Conservation (phyloP, 345 rosid species). For the rapeseed (Brassica napus) region DNA sequence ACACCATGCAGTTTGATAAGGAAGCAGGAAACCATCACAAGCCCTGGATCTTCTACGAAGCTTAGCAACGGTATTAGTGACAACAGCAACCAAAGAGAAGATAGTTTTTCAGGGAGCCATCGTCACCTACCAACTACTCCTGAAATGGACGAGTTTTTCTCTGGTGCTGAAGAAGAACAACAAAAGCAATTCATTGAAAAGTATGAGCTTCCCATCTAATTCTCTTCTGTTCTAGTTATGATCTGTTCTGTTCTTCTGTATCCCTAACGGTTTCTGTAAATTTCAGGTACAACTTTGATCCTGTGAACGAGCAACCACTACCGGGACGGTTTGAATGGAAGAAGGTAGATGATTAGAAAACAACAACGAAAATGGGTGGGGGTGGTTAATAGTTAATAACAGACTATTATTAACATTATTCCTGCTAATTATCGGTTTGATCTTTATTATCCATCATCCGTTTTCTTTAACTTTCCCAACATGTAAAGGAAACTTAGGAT, state of each 20-base stretch:
- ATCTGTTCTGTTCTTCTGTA: slow-evolving; percentile 1
- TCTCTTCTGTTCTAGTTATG: not conserved
- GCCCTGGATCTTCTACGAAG: slow-evolving; percentile 41
- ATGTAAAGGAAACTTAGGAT: slow-evolving; percentile 80
- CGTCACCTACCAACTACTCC: slow-evolving; percentile 59
- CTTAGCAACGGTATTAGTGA: slow-evolving; percentile 39
- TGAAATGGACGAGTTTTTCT: slow-evolving; percentile 84
- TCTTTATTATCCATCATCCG: not conserved
- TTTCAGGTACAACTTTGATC: slow-evolving; percentile 98
- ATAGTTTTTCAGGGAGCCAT: slow-evolving; percentile 37
- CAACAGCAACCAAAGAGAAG: slow-evolving; percentile 45
- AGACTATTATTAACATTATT: not conserved
- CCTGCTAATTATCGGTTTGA: slow-evolving; percentile 4
- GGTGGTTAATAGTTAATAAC: not conserved
- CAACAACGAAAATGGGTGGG: not conserved
- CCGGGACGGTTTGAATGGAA: slow-evolving; percentile 92
- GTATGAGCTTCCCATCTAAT: slow-evolving; percentile 40
- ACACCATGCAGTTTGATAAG: slow-evolving; percentile 88
- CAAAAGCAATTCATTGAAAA: slow-evolving; percentile 72
- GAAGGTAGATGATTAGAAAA: slow-evolving; percentile 66
- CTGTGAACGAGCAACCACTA: slow-evolving; percentile 80
- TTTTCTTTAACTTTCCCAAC: slow-evolving; percentile 9
- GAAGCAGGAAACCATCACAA: slow-evolving; percentile 56
- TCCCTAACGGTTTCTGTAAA: not conserved
- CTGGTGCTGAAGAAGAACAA: slow-evolving; percentile 75